These are phyloP conservation scores for Phytophthora aleatoria DNA, from an alignment of 352 stramenopile species.

Conservation along the genomic window DNA sequence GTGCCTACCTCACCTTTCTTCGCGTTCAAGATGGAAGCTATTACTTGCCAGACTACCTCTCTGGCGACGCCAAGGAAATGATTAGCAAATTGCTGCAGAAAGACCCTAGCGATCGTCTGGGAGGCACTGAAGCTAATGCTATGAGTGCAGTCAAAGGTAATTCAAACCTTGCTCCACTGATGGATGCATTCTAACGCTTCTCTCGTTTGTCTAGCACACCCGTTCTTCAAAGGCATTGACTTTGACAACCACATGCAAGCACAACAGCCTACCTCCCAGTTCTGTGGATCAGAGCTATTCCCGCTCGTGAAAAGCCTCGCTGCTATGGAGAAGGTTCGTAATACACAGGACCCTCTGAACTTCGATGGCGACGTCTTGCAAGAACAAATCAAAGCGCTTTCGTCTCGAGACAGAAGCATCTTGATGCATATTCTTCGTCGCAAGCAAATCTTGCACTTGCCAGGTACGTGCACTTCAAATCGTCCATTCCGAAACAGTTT, in stretches of 20 bases:
- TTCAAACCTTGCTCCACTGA: neutral
- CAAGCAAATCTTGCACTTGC: constrained; percentile 72
- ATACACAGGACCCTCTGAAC: constrained; percentile 23
- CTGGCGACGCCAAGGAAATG: constrained; percentile 60
- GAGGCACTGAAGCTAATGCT: constrained; percentile 25
- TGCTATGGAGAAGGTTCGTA: constrained; percentile 42
- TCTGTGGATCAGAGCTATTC: constrained; percentile 51
- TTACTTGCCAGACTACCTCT: constrained; percentile 67
- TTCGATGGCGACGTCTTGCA: constrained; percentile 45
- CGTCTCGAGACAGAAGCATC: constrained; percentile 36
- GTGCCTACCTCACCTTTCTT: constrained; percentile 82
- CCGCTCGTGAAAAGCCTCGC: constrained; percentile 50
- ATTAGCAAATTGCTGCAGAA: constrained; percentile 62
- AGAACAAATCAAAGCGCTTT: constrained; percentile 42
- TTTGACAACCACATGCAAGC: constrained; percentile 66
- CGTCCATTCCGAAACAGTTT: neutral
- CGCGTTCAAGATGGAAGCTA: constrained; percentile 69
- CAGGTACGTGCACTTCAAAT: constrained; percentile 31
- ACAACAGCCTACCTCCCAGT: constrained; percentile 40
- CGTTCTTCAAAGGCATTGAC: constrained; percentile 74
- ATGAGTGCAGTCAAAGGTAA: constrained; percentile 73
- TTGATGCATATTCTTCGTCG: constrained; percentile 85
- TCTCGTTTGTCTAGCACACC: constrained; percentile 48
- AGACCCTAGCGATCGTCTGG: constrained; percentile 43
- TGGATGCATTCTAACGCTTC: neutral